Conservation (phyloP, 75 land plant genomes). For the Picea sitchensis region DNA sequence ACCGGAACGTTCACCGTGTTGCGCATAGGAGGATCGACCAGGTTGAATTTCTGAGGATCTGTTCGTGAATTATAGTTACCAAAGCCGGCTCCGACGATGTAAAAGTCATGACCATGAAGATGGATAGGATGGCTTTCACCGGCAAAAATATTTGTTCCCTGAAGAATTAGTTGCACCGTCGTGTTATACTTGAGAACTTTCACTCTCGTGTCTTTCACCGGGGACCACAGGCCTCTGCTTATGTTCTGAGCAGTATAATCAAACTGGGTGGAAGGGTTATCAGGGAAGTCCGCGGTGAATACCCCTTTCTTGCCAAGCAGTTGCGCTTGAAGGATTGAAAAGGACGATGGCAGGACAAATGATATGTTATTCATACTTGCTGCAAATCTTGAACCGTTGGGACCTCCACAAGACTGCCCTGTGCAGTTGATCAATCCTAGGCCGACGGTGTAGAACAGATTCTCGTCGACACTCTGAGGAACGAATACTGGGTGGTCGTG, state of each 20-base stretch:
- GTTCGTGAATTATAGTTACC: constrained; percentile 47
- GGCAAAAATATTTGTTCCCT: constrained; percentile 46
- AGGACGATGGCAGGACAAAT: constrained; percentile 40
- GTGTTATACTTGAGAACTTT: constrained; percentile 44
- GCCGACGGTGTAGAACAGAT: constrained; percentile 59
- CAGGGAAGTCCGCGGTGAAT: constrained; percentile 35
- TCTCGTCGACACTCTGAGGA: constrained; percentile 43
- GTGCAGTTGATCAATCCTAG: constrained; percentile 38
- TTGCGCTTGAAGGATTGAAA: constrained; percentile 10
- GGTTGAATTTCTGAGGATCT: constrained; percentile 45
- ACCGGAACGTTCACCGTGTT: constrained; percentile 54
- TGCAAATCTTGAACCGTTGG: constrained; percentile 28
- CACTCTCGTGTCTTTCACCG: constrained; percentile 44
- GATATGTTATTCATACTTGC: constrained; percentile 61
- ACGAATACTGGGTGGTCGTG: constrained; percentile 46
- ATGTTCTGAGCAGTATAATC: constrained; percentile 12
- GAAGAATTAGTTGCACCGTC: constrained; percentile 65
- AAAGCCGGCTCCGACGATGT: constrained; percentile 55
- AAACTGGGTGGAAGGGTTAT: constrained; percentile 2
- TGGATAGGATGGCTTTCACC: constrained; percentile 66
- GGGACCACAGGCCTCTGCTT: not conserved
- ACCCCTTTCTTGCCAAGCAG: constrained; percentile 25
- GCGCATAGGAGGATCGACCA: constrained; percentile 52
- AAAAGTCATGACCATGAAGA: constrained; percentile 64
- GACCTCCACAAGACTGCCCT: constrained; percentile 34